Evolutionary conservation across 2,329 filamentous ascomycete genomes (phyloP).

Genomic region (Macrophomina tecta): DNA sequence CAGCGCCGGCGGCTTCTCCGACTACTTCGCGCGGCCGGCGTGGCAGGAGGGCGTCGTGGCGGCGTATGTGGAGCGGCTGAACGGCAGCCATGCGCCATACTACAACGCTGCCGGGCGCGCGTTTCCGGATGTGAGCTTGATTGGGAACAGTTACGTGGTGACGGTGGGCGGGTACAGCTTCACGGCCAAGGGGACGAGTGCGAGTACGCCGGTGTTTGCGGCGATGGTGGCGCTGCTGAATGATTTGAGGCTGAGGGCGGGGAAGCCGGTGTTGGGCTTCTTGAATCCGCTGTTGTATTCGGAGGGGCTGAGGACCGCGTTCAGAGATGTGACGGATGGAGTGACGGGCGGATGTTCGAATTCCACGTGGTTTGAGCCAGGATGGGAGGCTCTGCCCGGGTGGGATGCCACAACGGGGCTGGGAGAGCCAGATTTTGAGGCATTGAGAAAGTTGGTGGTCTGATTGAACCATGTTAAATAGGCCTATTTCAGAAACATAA

Average conservation of each 20-base stretch:
- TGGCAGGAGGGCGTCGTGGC: slow-evolving; percentile 51
- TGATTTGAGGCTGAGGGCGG: slow-evolving; percentile 54
- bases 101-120: slow-evolving; percentile 55
- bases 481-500: neutral
- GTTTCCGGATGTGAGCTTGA: slow-evolving; percentile 58
- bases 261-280: slow-evolving; percentile 59
- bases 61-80: slow-evolving; percentile 50
- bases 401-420: slow-evolving; percentile 58
- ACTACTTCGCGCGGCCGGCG: slow-evolving; percentile 50
- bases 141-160: slow-evolving; percentile 45
- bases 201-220: slow-evolving; percentile 35
- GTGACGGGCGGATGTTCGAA: slow-evolving; percentile 33
- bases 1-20: slow-evolving; percentile 42
- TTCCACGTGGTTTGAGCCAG: slow-evolving; percentile 28
- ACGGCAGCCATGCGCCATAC: slow-evolving; percentile 44
- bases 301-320: slow-evolving; percentile 42
- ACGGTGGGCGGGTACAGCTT: slow-evolving; percentile 30
- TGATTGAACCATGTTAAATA: neutral
- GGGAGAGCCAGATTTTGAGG: slow-evolving; percentile 54
- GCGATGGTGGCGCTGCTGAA: slow-evolving; percentile 48
- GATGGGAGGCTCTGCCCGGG: slow-evolving; percentile 51
- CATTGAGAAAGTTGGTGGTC: slow-evolving; percentile 27
- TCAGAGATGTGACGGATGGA: slow-evolving; percentile 49
- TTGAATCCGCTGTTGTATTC: slow-evolving; percentile 54
- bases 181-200: slow-evolving; percentile 33